Conservation (phyloP, 108 stramenopile species). For the Asterionellopsis glacialis region DNA sequence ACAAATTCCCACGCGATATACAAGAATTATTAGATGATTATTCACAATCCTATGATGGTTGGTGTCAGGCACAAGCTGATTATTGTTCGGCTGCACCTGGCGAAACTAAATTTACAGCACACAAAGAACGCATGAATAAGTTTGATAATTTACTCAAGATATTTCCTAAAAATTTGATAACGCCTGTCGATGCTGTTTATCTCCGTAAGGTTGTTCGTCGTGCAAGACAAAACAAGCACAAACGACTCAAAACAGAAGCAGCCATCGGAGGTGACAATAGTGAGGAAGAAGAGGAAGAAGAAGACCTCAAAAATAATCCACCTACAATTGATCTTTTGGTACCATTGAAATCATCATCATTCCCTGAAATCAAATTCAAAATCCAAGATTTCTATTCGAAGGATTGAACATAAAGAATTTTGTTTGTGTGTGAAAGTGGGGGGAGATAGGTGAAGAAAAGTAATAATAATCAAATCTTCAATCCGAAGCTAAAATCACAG, state of each 20-base stretch:
- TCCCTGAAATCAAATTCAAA: background rate
- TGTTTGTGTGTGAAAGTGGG: too few relatives aligned
- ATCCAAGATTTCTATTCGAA: background rate
- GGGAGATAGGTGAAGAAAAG: too few relatives aligned
- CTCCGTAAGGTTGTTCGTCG: constrained; percentile 65
- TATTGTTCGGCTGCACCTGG: constrained; percentile 24
- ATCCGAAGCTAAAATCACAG: constrained; percentile 17
- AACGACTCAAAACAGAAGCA: constrained; percentile 28
- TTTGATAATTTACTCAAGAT: constrained; percentile 57
- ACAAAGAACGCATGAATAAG: constrained; percentile 56
- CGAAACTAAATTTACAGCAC: constrained; percentile 42
- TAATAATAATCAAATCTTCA: too few relatives aligned
- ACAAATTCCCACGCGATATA: constrained; percentile 58
- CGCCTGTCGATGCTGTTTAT: constrained; percentile 52
- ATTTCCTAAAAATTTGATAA: constrained; percentile 66
- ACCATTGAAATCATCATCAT: background rate
- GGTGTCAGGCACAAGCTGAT: constrained; percentile 51
- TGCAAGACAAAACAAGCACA: constrained; percentile 58
- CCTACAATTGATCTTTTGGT: background rate
- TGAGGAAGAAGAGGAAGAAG: constrained; percentile 9
- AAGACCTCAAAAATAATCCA: constrained; percentile 1
- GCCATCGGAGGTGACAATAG: background rate
- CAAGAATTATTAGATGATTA: constrained; percentile 52
- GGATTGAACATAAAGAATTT: too few relatives aligned
- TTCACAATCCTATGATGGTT: constrained; percentile 62